phyloP scores from a whole-genome alignment of 2,329 filamentous ascomycete species.

The Neofusicoccum kwambonambiense region DNA sequence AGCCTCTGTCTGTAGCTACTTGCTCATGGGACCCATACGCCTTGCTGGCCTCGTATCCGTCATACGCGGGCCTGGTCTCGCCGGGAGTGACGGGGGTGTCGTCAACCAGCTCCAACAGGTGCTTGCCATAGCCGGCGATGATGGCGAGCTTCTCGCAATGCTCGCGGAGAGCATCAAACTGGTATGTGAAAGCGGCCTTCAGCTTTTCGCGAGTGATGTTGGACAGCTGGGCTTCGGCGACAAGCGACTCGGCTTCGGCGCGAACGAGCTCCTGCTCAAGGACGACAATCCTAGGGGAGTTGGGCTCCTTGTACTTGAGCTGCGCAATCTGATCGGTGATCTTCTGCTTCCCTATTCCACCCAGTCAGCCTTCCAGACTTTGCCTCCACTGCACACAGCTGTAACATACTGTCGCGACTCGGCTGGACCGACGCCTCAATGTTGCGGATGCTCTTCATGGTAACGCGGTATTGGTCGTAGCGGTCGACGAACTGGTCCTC shows the following conservation, averaged over 20 bases:
- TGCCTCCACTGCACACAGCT: background rate
- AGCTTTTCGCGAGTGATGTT: conserved; percentile 99
- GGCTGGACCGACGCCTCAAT: conserved; percentile 98
- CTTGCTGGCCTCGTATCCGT: conserved; percentile 97
- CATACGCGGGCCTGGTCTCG: conserved; percentile 92
- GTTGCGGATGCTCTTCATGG: conserved; percentile 98
- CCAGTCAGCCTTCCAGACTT: background rate
- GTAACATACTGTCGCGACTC: conserved; percentile 81
- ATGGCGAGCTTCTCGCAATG: conserved; percentile 98
- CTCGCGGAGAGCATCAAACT: conserved; percentile 95
- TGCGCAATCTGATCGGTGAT: conserved; percentile 98
- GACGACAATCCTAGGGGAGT: conserved; percentile 95
- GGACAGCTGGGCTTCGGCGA: conserved; percentile 95
- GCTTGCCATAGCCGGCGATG: conserved; percentile 96
- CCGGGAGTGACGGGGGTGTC: conserved; percentile 96
- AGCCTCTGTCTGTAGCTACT: conserved; percentile 16
- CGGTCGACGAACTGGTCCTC: conserved; percentile 98
- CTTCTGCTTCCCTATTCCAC: conserved; percentile 81
- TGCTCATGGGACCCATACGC: conserved; percentile 48
- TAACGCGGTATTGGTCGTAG: conserved; percentile 98
- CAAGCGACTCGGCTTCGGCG: conserved; percentile 96
- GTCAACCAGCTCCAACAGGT: conserved; percentile 93
- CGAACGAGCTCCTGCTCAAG: conserved; percentile 98
- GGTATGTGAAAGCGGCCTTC: conserved; percentile 96
- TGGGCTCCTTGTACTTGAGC: conserved; percentile 99